phyloP scores from a whole-genome alignment of 2,329 filamentous ascomycete genomes.

The Aspergillus novofumigatus region DNA sequence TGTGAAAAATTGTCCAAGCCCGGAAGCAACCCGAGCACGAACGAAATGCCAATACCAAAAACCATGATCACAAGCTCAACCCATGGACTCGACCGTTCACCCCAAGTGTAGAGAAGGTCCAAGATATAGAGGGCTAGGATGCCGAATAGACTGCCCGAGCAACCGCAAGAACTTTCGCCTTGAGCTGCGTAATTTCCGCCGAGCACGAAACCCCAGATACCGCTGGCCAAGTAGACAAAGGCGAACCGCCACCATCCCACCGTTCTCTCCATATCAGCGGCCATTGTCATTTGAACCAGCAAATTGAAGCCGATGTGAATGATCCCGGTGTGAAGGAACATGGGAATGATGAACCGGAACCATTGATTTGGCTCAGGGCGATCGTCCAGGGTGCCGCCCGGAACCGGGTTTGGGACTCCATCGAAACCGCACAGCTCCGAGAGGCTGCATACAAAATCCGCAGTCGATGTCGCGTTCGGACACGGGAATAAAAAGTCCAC shows the following conservation, averaged over 20 bases:
- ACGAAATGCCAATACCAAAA: conserved; percentile 81
- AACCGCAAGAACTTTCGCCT: conserved; percentile 78
- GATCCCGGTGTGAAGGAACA: conserved; percentile 90
- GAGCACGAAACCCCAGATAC: conserved; percentile 93
- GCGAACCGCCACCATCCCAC: conserved; percentile 87
- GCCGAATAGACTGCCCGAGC: conserved; percentile 86
- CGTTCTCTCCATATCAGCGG: conserved; percentile 83
- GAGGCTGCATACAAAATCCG: conserved; percentile 63
- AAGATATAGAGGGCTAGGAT: conserved; percentile 83
- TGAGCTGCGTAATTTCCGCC: conserved; percentile 88
- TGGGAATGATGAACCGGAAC: conserved; percentile 93
- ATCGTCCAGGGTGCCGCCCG: conserved; percentile 49
- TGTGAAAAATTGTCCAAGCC: conserved; percentile 97
- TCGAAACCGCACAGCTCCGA: conserved; percentile 79
- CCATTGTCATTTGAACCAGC: conserved; percentile 83
- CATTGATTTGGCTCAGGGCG: conserved; percentile 77
- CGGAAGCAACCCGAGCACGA: conserved; percentile 85
- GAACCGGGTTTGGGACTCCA: conserved; percentile 64
- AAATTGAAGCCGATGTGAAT: conserved; percentile 97
- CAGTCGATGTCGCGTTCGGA: conserved; percentile 66
- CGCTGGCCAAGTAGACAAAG: conserved; percentile 82
- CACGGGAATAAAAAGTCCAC: conserved; percentile 62
- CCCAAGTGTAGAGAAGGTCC: conserved; percentile 91
- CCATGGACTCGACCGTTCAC: conserved; percentile 67
- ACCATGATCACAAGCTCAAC: conserved; percentile 85